Base-by-base conservation (phyloP, 2,329 filamentous ascomycete genomes). In the Cyphellophora attinorum region DNA sequence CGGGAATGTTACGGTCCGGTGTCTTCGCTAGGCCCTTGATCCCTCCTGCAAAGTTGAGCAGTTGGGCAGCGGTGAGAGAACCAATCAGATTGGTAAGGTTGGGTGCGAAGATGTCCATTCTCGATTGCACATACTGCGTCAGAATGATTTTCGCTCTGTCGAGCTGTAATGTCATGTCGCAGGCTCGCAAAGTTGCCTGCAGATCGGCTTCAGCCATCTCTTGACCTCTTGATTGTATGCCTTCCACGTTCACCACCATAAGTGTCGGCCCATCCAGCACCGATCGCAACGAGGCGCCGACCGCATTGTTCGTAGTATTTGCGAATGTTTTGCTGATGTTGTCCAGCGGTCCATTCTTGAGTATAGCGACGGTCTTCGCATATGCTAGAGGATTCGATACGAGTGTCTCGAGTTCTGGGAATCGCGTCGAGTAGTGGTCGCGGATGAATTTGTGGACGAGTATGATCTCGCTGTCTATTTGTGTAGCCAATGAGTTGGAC, bases 181-280 rank as follows among this genome's bases (percentile, higher is more conserved):
- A 95, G 6, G 86, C 89, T 34, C 74, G 70, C 17, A 81, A 64
- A 13, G 95, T 79, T 16, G 74, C 70, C 32, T 79, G 68, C 5
- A 96, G 68, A 56, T 94, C 85, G 4, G 75, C 65, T n/a, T 77
- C 67, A 3, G 72, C 74, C 60, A 98, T 76, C 31, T 85, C 75
- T 19, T 76, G 76, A 4, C 89, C 89, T 49, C 84, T 79, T 10
- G 86, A 91, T 2, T 83, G 91, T 4, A 88, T 93, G 18, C 86
- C 89, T 62, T 96, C 91, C 8, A 96, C 81, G 1, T 85, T 89
- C 33, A 98, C 88, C 41, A 93, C 85, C 88, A 98, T 95, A 51
- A 96, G 65, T 0, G 85, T 84, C 1, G 91, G 85, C 0, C 85
- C 85, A 54, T 94, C 85, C 11, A 98, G 67, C 1, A 96, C 79